Percentiles rank a stretch among this genome's conserved stretches.
These are phyloP conservation scores for Termitomyces sp. DNA, from an alignment of 768 basidiomycete species.

Conservation along the genomic window DNA sequence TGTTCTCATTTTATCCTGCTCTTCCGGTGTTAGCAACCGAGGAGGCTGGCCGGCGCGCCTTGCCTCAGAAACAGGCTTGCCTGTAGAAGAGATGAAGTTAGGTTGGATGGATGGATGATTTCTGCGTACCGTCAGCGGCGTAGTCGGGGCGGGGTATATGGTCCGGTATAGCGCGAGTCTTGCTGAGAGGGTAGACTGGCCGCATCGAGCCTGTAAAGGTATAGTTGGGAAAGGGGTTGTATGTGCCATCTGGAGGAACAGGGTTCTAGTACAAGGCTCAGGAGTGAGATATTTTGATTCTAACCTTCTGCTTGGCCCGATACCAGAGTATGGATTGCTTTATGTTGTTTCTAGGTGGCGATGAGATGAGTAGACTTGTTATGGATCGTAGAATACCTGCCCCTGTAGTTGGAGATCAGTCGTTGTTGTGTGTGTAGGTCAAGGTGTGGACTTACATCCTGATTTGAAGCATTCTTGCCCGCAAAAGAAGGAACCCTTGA, in stretches of 20 bases:
- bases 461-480: constrained; percentile 96
- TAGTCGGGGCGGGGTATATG: constrained; percentile 91
- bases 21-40: constrained; percentile 62
- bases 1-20: constrained; percentile 87
- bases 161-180: constrained; percentile 71
- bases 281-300: constrained; percentile 21
- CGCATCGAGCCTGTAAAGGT: constrained; percentile 77
- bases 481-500: constrained; percentile 87
- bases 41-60: constrained; percentile 59
- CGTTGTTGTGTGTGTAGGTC: neutral
- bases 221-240: constrained; percentile 77
- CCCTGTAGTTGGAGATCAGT: constrained; percentile 19
- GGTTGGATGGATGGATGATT: constrained; percentile 14
- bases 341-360: constrained; percentile 71
- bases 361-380: constrained; percentile 6
- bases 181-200: constrained; percentile 86
- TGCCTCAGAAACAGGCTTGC: constrained; percentile 58
- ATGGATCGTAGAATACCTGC: constrained; percentile 19
- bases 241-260: constrained; percentile 62
- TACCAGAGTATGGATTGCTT: constrained; percentile 68
- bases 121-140: constrained; percentile 50
- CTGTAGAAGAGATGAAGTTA: constrained; percentile 33
- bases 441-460: constrained; percentile 62
- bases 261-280: neutral
- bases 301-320: constrained; percentile 17